Conservation (phyloP, 2,329 filamentous ascomycete genomes). For the Tolypocladium tropicale region DNA sequence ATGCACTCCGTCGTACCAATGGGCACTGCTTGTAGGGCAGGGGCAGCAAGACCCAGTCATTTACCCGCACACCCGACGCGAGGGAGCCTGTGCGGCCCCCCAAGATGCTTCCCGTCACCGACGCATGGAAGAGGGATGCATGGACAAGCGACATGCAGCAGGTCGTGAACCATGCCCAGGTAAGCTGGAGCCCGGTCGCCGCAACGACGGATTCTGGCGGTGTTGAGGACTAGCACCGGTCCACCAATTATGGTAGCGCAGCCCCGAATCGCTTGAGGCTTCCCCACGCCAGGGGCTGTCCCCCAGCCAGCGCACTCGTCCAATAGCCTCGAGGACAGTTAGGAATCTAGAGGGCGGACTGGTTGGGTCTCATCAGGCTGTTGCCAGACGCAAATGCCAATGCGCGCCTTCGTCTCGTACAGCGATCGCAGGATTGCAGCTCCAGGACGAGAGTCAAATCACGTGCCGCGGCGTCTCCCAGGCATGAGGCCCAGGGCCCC, state of each 20-base stretch:
- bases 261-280: not conserved
- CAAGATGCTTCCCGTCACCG: not conserved
- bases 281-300: not conserved
- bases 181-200: not conserved
- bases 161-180: too few relatives aligned
- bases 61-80: not conserved
- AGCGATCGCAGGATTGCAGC: not conserved
- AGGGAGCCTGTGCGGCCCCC: not conserved
- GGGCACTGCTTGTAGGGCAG: not conserved
- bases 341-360: not conserved
- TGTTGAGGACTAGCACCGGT: too few relatives aligned
- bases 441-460: not conserved
- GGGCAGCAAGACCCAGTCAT: not conserved
- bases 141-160: not conserved
- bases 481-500: not conserved
- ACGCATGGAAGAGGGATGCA: not conserved
- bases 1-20: not conserved
- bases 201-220: too few relatives aligned
- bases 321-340: not conserved
- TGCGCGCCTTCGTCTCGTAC: too few relatives aligned
- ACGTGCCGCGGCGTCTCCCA: not conserved
- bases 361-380: not conserved
- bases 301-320: not conserved
- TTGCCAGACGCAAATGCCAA: too few relatives aligned
- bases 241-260: not conserved